Conservation (phyloP, 2,329 filamentous ascomycete species). For the Calonectria leucothoes region DNA sequence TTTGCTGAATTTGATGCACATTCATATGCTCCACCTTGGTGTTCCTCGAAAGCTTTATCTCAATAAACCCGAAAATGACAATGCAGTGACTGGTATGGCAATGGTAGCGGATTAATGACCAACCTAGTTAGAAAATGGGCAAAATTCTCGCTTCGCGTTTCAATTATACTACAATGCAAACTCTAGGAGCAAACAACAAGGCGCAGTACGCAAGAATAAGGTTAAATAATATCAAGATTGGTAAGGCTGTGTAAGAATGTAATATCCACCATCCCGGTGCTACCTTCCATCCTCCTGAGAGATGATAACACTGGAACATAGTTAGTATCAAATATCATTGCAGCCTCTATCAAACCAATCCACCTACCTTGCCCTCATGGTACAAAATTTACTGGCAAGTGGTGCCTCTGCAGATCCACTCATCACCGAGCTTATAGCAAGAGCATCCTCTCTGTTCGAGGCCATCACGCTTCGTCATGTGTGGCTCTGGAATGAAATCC, state of each 20-base stretch:
- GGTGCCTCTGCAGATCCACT: conserved; percentile 5
- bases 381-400: background rate
- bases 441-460: background rate
- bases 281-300: background rate
- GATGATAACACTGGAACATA: background rate
- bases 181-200: background rate
- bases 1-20: too few relatives aligned
- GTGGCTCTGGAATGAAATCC: background rate
- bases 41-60: too few relatives aligned
- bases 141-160: too few relatives aligned
- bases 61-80: too few relatives aligned
- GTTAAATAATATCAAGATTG: background rate
- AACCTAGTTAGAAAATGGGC: too few relatives aligned
- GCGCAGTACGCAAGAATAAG: background rate
- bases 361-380: background rate
- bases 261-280: background rate
- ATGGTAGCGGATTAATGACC: too few relatives aligned
- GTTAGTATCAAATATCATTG: conserved; percentile 45
- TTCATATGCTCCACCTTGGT: too few relatives aligned
- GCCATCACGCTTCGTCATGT: background rate
- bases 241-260: background rate
- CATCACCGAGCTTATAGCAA: background rate
- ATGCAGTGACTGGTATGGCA: too few relatives aligned
- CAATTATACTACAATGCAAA: too few relatives aligned
- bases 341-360: conserved; percentile 34